A percentile compares a stretch with the other conserved stretches of the same genome.
phyloP scores from a whole-genome alignment of 176 grass and related monocot genomes.

The Oryza brachyantha region DNA sequence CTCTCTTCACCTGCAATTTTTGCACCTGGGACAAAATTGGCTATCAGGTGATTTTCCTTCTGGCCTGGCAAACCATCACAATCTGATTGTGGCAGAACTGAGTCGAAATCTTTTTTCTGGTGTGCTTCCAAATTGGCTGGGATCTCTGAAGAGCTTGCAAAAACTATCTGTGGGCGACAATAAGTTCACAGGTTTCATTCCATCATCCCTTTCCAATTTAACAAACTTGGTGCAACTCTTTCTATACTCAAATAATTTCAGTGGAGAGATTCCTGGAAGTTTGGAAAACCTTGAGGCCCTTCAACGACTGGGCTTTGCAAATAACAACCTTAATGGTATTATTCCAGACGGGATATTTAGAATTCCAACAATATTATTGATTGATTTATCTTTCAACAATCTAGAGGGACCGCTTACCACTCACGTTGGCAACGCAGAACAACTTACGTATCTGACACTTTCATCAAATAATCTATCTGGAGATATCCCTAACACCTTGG shows the following conservation, averaged over 20 bases:
- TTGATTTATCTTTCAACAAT: not conserved
- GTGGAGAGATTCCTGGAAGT: not conserved
- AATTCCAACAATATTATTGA: not conserved
- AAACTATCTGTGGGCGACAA: accelerated
- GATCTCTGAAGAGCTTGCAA: not conserved
- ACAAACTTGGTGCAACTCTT: not conserved
- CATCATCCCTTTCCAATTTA: conserved; percentile 10
- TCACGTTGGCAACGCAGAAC: not conserved
- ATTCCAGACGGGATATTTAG: not conserved
- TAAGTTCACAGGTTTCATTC: not conserved
- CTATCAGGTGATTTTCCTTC: not conserved
- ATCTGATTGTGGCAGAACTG: not conserved
- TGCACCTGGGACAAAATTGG: not conserved
- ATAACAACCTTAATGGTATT: not conserved
- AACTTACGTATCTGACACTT: not conserved
- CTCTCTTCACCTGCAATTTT: not conserved
- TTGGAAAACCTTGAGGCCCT: not conserved
- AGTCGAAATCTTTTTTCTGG: not conserved
- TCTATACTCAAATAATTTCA: not conserved
- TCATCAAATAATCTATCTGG: conserved; percentile 18
- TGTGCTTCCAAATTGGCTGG: not conserved
- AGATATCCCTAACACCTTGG: conserved; percentile 22
- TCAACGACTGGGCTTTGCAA: not conserved
- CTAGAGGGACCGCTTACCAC: not conserved
- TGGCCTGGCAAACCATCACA: not conserved